phyloP scores from a whole-genome alignment of 805 yeast species.

The Barnettozyma siamensis region DNA sequence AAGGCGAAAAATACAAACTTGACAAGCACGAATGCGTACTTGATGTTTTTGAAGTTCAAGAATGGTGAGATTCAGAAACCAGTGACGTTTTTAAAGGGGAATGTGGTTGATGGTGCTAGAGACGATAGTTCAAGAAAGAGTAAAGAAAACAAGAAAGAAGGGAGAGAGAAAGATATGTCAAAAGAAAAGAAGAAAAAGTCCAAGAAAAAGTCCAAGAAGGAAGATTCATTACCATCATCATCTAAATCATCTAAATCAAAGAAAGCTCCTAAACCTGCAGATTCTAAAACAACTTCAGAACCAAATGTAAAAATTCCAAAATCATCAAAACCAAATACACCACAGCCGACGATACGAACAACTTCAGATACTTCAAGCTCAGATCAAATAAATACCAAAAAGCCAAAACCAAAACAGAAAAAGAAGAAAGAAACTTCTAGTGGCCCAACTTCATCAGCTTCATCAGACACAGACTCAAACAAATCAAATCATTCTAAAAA shows the following conservation, averaged over 20 bases:
- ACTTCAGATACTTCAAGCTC: too few species aligned
- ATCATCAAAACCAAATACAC: neutral
- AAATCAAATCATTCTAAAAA: neutral
- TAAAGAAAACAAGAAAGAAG: neutral
- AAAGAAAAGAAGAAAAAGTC: neutral
- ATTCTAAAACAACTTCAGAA: neutral
- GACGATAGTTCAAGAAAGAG: neutral
- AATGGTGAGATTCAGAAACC: slow-evolving; percentile 20
- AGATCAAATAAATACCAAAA: neutral
- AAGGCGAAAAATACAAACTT: too few species aligned
- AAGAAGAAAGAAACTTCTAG: neutral
- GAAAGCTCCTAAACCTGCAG: too few species aligned
- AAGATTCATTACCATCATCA: too few species aligned
- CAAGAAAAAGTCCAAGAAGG: too few species aligned
- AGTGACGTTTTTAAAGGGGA: slow-evolving; percentile 3
- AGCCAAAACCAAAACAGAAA: neutral
- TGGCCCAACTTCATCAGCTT: neutral
- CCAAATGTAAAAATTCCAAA: neutral
- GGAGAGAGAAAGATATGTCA: neutral
- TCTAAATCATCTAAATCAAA: too few species aligned
- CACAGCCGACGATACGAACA: too few species aligned
- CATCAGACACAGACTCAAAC: neutral
- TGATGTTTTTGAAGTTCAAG: slow-evolving; percentile 18
- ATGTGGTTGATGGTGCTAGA: neutral
- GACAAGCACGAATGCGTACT: too few species aligned